Conservation (phyloP, 345 rosid species). For the Arabidopsis thaliana region TAIR10.1 NC_003070.9:27195001-27195500, state of each 20-base stretch:
- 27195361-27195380: slow-evolving; percentile 90
- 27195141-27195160: slow-evolving; percentile 78
- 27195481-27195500: slow-evolving; percentile 6
- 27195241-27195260: slow-evolving; percentile 33
- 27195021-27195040: background rate
- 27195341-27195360: slow-evolving; percentile 72
- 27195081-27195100: slow-evolving; percentile 69
- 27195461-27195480: slow-evolving; percentile 13
- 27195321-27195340: slow-evolving; percentile 66
- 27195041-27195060: background rate
- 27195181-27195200: slow-evolving; percentile 68
- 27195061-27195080: slow-evolving; percentile 23
- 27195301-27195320: slow-evolving; percentile 84
- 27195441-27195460: slow-evolving; percentile 85
- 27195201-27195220: slow-evolving; percentile 12
- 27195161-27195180: slow-evolving; percentile 88
- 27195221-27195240: slow-evolving; percentile 20
- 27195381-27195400: slow-evolving; percentile 75
- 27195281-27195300: slow-evolving; percentile 94
- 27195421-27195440: slow-evolving; percentile 94
- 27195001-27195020: slow-evolving; percentile 17
- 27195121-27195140: slow-evolving; percentile 67
- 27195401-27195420: slow-evolving; percentile 75
- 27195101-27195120: slow-evolving; percentile 64
- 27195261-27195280: slow-evolving; percentile 62